These are phyloP conservation scores for Heimioporus punctisporus DNA, from an alignment of 1,284 basidiomycete genomes.

Conservation along the genomic window DNA sequence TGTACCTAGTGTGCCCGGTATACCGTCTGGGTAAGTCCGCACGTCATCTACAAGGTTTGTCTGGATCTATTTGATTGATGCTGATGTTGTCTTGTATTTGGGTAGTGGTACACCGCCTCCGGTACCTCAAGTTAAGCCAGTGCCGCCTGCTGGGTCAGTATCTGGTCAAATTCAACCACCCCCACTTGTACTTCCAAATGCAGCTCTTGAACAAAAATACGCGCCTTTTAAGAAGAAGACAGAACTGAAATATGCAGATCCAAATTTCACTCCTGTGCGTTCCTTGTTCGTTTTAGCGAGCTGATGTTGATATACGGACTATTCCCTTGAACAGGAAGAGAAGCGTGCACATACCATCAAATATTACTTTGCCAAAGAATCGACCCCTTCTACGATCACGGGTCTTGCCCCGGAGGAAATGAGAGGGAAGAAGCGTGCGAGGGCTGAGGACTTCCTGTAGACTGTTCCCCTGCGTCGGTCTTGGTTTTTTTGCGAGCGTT, in stretches of 20 bases:
- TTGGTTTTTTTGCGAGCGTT: slow-evolving; percentile 28
- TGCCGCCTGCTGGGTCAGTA: slow-evolving; percentile 19
- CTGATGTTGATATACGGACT: neutral
- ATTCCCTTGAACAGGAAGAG: slow-evolving; percentile 61
- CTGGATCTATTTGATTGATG: slow-evolving; percentile 6
- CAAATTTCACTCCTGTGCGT: slow-evolving; percentile 78
- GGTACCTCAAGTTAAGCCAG: slow-evolving; percentile 14
- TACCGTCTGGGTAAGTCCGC: slow-evolving; percentile 50
- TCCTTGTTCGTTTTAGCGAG: neutral
- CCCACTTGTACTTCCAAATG: slow-evolving; percentile 55
- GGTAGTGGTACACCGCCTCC: slow-evolving; percentile 26
- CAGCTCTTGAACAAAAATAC: slow-evolving; percentile 62
- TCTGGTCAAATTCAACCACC: slow-evolving; percentile 30
- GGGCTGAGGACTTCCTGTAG: slow-evolving; percentile 79
- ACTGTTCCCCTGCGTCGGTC: slow-evolving; percentile 22
- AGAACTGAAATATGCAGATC: slow-evolving; percentile 72
- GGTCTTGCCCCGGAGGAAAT: slow-evolving; percentile 50
- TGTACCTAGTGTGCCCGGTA: slow-evolving; percentile 32
- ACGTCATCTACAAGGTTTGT: slow-evolving; percentile 28
- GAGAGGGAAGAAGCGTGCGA: slow-evolving; percentile 75
- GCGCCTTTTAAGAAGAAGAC: slow-evolving; percentile 78
- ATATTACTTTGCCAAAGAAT: slow-evolving; percentile 63
- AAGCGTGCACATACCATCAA: slow-evolving; percentile 74
- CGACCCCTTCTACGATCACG: slow-evolving; percentile 22
- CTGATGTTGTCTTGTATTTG: too few species aligned